Base-by-base conservation (phyloP, 805 yeast species). In the Starmerella floris region DNA sequence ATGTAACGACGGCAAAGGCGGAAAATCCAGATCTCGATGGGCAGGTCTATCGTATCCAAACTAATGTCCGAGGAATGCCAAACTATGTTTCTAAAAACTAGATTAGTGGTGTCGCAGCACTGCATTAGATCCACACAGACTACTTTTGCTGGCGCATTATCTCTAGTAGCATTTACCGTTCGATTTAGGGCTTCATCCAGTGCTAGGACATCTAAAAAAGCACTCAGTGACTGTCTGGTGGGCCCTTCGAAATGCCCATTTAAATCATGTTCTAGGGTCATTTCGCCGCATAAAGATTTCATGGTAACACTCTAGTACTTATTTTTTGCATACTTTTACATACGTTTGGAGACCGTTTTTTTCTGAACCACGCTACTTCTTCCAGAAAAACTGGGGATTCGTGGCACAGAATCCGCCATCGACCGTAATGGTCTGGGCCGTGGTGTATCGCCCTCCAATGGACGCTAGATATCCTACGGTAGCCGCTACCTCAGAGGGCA, bases 21-120 rank as follows among this genome's bases (percentile, higher is more conserved):
- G 47, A 45, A 19, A 41, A 39, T 36, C 40, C 35, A 27, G 62
- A 58, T 34, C 35, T 42, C 16, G 63, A 62, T 15, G 65, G 65
- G 19, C 64, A 61, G 37, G 36, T 61, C 15, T 61, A 54, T 53
- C 54, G 50, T 41, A 41, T 45, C 41, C 30, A 52, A 39, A 51
- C 63, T 9, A 39, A 40, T n/a, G 51, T 51, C 27, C 48, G 43
- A 37, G 65, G 65, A 4, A 37, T 50, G 26, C 51, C 51, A 23
- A 58, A 61, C 42, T 56, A 38, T 33, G 21, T 35, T 11, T 35
- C 38, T 5, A 34, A 21, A 15, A 34, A 34, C 37, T 31, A 31
- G 22, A 8, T 31, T 17, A 31, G 10, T 9, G 8, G n/a, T n/a
- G n/a, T n/a, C n/a, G n/a, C n/a, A n/a, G 11, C 13, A 17, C 22